Evolutionary conservation across 208 protist species (phyloP), one percentile per base, ranked within the genome.

Genomic region (Trypanosoma vivax): DNA sequence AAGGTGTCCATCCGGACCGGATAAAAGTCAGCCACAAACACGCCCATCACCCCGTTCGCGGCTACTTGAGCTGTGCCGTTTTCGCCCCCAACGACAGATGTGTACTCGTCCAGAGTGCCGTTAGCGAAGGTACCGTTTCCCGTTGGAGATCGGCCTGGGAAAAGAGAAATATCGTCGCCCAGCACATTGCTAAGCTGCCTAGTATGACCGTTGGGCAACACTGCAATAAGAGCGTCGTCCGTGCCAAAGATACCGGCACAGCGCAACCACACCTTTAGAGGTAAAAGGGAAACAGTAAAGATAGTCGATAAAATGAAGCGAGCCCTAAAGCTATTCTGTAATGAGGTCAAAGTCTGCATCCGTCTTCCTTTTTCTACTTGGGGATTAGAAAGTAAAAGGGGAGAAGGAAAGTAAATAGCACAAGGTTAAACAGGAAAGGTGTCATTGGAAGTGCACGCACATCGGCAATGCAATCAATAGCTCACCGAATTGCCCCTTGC

Each of bases 201-300:
- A 5, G 33, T 10, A 33, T 60, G 33, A 14, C 54, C 54, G 35
- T 60, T 60, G 5, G 16, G 54, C 33, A 51, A 2, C 2, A 60
- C 23, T 1, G 31, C 9, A 9, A 43, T 18, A n/a, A 29, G 14
- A 28, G 30, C 0, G 4, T 29, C 31, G 16, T 39, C 28, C 18
- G 19, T 31, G 5, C 24, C 33, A 30, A 60, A 27, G 13, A 60
- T 18, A 34, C 51, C 47, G 37, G 52, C 56, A 38, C 23, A 52
- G 5, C 18, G 19, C 46, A 54, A 27, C 45, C 21, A 62, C 0
- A 14, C 18, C n/a, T 47, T 13, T 18, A 31, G 31, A 1, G 40
- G 29, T 24, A 46, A 4, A 3, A 59, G 11, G 19, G 50, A n/a
- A 16, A 52, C 5, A 13, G 25, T 34, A 14, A 42, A 33, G 13